A percentile compares a stretch with the other conserved stretches of the same genome.
Conservation (phyloP, 805 yeast genomes). For the Huiozyma naganishii region DNA sequence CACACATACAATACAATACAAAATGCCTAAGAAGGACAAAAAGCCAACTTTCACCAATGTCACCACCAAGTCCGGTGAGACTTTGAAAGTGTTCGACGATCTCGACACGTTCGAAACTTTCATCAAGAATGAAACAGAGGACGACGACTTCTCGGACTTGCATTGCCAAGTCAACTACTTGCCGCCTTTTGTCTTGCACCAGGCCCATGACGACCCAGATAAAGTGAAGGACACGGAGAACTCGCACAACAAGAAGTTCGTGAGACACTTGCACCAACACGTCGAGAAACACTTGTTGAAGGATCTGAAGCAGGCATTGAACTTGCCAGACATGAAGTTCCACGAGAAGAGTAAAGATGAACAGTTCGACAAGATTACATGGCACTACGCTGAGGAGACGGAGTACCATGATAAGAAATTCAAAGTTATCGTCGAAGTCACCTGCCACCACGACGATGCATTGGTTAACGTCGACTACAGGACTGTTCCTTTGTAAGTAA, state of each 20-base stretch:
- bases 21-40: constrained; percentile 17
- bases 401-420: constrained; percentile 54
- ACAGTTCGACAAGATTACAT: constrained; percentile 40
- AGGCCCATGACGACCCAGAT: constrained; percentile 59
- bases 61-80: constrained; percentile 24
- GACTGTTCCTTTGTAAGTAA: constrained; percentile 34
- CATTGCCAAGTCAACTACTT: constrained; percentile 57
- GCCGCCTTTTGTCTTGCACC: constrained; percentile 65
- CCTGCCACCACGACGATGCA: constrained; percentile 58
- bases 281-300: constrained; percentile 58
- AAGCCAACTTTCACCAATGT: constrained; percentile 24
- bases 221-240: constrained; percentile 65
- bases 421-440: constrained; percentile 52
- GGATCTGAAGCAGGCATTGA: constrained; percentile 53
- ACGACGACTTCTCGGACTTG: constrained; percentile 58
- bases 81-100: constrained; percentile 43
- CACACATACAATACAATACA: background rate
- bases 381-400: constrained; percentile 54
- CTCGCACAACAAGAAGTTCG: constrained; percentile 60
- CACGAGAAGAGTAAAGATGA: constrained; percentile 40
- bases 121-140: constrained; percentile 65
- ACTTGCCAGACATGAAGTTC: constrained; percentile 40
- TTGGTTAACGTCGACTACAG: constrained; percentile 54
- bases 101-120: constrained; percentile 54
- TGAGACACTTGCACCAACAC: constrained; percentile 68